Evolutionary conservation across 441 rosid genomes (phyloP).

Genomic region (Isatis lusitanica): DNA sequence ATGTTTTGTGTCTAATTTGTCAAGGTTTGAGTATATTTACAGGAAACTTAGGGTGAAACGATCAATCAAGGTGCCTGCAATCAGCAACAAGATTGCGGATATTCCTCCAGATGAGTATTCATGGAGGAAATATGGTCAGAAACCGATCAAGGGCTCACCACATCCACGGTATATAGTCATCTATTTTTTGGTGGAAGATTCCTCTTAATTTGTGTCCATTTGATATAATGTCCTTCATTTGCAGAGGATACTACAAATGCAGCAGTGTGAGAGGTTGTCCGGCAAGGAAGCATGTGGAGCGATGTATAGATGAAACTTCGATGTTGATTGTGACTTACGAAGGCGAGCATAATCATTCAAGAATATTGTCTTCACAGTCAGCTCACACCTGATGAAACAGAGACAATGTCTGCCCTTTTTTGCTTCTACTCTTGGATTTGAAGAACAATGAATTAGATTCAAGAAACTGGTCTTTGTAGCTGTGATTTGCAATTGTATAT

Average conservation of each 20-base stretch:
- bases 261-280: conserved; percentile 76
- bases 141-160: conserved; percentile 61
- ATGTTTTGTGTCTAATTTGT: not conserved
- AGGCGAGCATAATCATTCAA: conserved; percentile 57
- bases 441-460: conserved; percentile 23
- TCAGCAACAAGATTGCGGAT: conserved; percentile 63
- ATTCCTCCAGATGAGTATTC: conserved; percentile 64
- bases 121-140: conserved; percentile 68
- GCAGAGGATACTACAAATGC: conserved; percentile 75
- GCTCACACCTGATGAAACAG: conserved; percentile 47
- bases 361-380: conserved; percentile 49
- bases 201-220: not conserved
- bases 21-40: conserved; percentile 11
- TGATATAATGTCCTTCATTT: not conserved
- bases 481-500: conserved; percentile 41
- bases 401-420: not conserved
- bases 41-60: conserved; percentile 53
- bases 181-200: not conserved
- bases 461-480: conserved; percentile 12
- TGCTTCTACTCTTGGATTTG: conserved; percentile 20
- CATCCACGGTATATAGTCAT: conserved; percentile 48
- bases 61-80: conserved; percentile 62
- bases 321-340: conserved; percentile 58
- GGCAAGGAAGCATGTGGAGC: conserved; percentile 70
- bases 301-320: conserved; percentile 52